These are phyloP conservation scores for Vitis rupestris DNA, from an alignment of 164 flowering plant species.

Conservation along the genomic window DNA sequence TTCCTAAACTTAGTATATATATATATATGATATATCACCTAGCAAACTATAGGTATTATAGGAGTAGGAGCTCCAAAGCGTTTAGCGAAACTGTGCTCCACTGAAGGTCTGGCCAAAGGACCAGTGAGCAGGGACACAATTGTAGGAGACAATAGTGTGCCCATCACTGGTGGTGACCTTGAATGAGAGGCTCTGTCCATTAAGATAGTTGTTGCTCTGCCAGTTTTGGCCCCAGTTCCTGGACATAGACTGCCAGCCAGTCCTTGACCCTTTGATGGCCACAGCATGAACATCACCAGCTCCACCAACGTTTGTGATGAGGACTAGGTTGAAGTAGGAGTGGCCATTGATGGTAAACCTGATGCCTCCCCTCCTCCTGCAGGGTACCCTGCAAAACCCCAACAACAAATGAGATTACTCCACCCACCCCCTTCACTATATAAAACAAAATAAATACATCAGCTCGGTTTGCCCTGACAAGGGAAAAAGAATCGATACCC, in stretches of 20 bases:
- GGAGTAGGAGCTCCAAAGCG: too few species aligned
- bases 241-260: constrained; percentile 7
- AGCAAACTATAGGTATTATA: too few species aligned
- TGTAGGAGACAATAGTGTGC: background rate
- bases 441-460: too few species aligned
- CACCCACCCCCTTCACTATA: too few species aligned
- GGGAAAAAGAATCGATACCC: too few species aligned
- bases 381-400: constrained; percentile 29
- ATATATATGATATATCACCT: too few species aligned
- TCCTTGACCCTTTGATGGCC: constrained; percentile 7
- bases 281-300: constrained; percentile 22
- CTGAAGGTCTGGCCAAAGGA: constrained; percentile 37
- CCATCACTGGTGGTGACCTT: constrained; percentile 28
- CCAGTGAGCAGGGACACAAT: constrained; percentile 33
- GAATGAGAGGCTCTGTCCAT: constrained; percentile 28
- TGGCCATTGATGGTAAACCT: constrained; percentile 42
- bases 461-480: too few species aligned
- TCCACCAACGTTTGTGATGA: constrained; percentile 41
- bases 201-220: constrained; percentile 9
- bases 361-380: constrained; percentile 36
- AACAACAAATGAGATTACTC: too few species aligned
- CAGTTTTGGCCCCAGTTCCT: constrained; percentile 19
- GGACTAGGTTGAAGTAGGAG: constrained; percentile 35
- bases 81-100: too few species aligned
- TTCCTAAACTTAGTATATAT: too few species aligned